A percentile compares a stretch with the other conserved stretches of the same genome.
Evolutionary conservation across 306 rosid species (phyloP).

Genomic region (Oemleria cerasiformis): DNA sequence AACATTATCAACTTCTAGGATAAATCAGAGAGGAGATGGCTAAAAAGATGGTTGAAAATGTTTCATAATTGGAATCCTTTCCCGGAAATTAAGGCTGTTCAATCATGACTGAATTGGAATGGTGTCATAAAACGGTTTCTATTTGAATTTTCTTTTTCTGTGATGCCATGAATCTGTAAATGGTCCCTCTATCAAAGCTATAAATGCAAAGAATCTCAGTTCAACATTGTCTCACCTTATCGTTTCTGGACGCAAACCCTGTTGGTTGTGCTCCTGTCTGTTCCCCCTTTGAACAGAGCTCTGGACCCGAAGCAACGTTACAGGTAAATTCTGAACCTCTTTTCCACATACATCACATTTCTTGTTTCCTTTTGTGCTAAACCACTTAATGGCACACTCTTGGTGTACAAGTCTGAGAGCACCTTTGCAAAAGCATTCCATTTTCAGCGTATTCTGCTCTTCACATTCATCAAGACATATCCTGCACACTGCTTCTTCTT

Average conservation of each 20-base stretch:
- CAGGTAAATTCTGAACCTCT: slow-evolving; percentile 90
- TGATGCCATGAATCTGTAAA: background rate
- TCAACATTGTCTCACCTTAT: slow-evolving; percentile 49
- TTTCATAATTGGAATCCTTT: background rate
- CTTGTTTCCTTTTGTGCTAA: slow-evolving; percentile 79
- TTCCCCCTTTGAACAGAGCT: slow-evolving; percentile 47
- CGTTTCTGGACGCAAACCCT: slow-evolving; percentile 43
- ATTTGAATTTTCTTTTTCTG: background rate
- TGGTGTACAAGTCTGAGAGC: slow-evolving; percentile 83
- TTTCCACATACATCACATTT: slow-evolving; percentile 80
- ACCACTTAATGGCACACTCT: slow-evolving; percentile 86
- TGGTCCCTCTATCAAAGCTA: background rate
- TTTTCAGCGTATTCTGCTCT: slow-evolving; percentile 84
- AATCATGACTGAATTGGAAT: background rate
- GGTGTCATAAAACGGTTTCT: background rate
- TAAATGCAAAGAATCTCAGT: background rate
- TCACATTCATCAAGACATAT: slow-evolving; percentile 83
- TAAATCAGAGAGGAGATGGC: background rate
- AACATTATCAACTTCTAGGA: background rate
- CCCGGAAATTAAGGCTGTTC: background rate
- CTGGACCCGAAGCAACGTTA: slow-evolving; percentile 76
- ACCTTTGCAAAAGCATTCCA: slow-evolving; percentile 99
- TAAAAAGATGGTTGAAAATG: background rate
- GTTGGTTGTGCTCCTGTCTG: slow-evolving; percentile 48
- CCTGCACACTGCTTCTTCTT: slow-evolving; percentile 98